Evolutionary conservation across 805 yeast species (phyloP), one percentile per base, ranked within the genome.

Genomic region (Candida suzukii): DNA sequence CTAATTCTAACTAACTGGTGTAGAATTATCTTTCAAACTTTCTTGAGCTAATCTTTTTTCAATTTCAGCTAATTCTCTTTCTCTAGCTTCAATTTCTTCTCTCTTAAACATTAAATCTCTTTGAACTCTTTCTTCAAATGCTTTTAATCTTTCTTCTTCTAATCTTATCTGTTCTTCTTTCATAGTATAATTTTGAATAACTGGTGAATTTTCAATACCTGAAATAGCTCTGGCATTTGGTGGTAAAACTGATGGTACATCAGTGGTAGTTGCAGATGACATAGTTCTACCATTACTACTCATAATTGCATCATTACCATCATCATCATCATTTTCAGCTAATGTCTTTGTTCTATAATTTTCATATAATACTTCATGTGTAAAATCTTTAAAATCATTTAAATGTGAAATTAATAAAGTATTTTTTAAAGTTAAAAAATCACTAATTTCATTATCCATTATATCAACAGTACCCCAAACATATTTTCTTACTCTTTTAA

Each of bases 111-210:
- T 69, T 58, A 88, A 71, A 61, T 88, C 96, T 57, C 82, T 85
- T 64, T 88, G 96, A 21, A 88, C 95, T 52, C 93, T 73, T 62
- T 82, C 88, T 65, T 88, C 96, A 59, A 85, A 86, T 35, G 86
- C 84, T 55, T 74, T 80, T 56, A 88, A 72, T 64, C 95, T 76
- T 64, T 86, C 95, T 65, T 88, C 96, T 63, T 88, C 96, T 40
- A 82, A 68, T 54, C 85, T 80, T 54, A 88, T 84, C 64, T 87
- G 95, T 63, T 87, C 95, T 61, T 88, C 97, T 62, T 91, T 85
- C 31, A 38, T 18, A 38, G 27, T 33, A n/a, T 28, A 30, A 26
- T 29, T 32, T 17, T 27, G 18, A 12, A 29, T 38, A 5, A 28
- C 34, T 16, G 40, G 40, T 14, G 40, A 37, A 12, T 16, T 17